Evolutionary conservation across 1,284 basidiomycete species (phyloP), one percentile per base, ranked within the genome.

Genomic region (Cystobasidium pallidum): DNA sequence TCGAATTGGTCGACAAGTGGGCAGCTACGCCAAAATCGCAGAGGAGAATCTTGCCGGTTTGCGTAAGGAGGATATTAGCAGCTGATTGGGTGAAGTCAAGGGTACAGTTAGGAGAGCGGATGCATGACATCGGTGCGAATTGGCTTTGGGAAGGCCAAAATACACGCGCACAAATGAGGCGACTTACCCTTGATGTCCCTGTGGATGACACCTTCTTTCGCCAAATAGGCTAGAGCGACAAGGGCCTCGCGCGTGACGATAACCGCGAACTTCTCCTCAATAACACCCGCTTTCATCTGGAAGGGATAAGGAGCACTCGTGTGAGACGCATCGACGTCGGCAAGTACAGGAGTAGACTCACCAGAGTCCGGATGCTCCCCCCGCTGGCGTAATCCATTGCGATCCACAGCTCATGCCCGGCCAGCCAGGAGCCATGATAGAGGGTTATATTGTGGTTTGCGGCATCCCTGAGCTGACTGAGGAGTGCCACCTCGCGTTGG

Each of bases 311-410:
- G n/a, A n/a, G n/a, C n/a, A n/a, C n/a, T n/a, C n/a, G n/a, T n/a
- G n/a, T n/a, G n/a, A n/a, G n/a, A n/a, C n/a, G n/a, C n/a, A n/a
- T n/a, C n/a, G n/a, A n/a, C n/a, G n/a, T n/a, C 58, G 26, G 24
- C 39, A 19, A 24, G 17, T 7, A 47, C 17, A 8, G 3, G 28
- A n/a, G 10, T 2, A n/a, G 30, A 57, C 84, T 78, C 76, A 86
- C 85, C 76, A 99, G 84, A 0, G 93, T 93, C 58, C 92, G 86
- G 11, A 98, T 92, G 79, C 92, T 96, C 10, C 96, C 96, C 2
- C 95, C 96, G 75, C 93, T 89, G 6, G 96, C 96, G 79, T 90
- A 90, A 81, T 99, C 96, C 96, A 99, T 99, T 47, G 91, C 92
- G 77, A 99, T 99, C 94, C 96, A 99, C 4, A 99, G 91, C 63